Base-by-base conservation (phyloP, 2,329 filamentous ascomycete species). In the Aspergillus brasiliensis region DNA sequence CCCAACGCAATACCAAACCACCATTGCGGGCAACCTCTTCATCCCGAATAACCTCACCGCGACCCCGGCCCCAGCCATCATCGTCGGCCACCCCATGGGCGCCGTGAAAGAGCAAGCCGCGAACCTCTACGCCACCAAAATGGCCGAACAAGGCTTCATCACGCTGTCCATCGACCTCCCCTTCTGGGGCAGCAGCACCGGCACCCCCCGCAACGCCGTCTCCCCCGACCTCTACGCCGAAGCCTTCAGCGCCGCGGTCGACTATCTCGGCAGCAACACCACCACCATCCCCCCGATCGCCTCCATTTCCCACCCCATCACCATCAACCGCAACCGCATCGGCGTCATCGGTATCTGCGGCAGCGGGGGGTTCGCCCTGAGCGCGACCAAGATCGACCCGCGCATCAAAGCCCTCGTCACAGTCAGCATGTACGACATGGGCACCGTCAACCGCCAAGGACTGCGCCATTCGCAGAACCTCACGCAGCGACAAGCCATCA, bases 351-450 rank as follows among this genome's bases (percentile, higher is more conserved):
- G 70, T 3, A 67, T 73, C 56, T 73, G 70, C 58, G 71, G 60
- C 49, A 68, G 67, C 28, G 71, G 69, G 10, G 34, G 57, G 3
- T 71, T 66, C 31, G 31, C 67, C 8, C 70, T 77, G 61, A 73
- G 72, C 57, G 75, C 75, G 0, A 74, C 75, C 2, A 76, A 76
- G 59, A 70, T 75, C 15, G 66, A 68, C 42, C 57, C 60, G 2
- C 66, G 66, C 25, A 51, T 68, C 3, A 62, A 56, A 46, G 66
- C 65, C 40, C 61, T 67, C 19, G 65, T 63, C 2, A 66, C 66
- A 2, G 40, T 48, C 2, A 63, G 58, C 62, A 62, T 62, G 58
- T 60, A 60, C 52, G 52, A 63, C 52, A 63, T 63, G 60, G 64
- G 58, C n/a, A 51, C 42, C 8, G 52, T 44, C 19, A 57, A 17